Base-by-base conservation (phyloP, 805 yeast species). In the Cyberlindnera nakhonratchasimensis region DNA sequence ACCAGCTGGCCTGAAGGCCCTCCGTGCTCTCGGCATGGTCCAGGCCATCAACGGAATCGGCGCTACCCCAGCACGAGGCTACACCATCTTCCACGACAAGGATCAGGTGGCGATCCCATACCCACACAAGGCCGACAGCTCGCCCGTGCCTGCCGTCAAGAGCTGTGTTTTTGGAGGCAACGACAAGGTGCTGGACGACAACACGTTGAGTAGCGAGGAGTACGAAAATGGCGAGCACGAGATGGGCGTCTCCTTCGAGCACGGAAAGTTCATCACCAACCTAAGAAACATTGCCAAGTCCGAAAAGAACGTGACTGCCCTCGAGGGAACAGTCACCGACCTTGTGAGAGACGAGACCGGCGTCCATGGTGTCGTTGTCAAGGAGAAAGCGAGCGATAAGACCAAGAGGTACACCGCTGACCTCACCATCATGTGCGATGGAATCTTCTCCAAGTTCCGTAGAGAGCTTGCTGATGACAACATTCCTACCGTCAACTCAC, bases 1-100 rank as follows among this genome's bases (percentile, higher is more conserved):
- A 64, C 99, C 99, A 4, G 90, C 88, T 26, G 99, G 99, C n/a
- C 67, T 93, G 22, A 79, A 83, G 59, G 91, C 96, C 1, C 69
- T 93, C 43, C 71, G 74, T 51, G 82, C 87, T 52, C 67, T 93
- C 24, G 98, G 96, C 5, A 80, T 93, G 88, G 75, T 75, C 16
- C 77, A 79, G 49, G 82, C 90, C 2, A 59, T 87, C 23, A 82
- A 84, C 50, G 74, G 74, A 38, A 87, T 88, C 38, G 90, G 80
- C 31, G 96, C 97, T 7, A 75, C 77, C 8, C 79, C 77, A 19
- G 86, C 81, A 23, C 65, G 73, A 30, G 99, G 99, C 3, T 93
- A 93, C 66, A 77, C 86, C 40, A 79, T 93, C 42, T 75, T 84
- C 48, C 87, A 69, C 65, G 67, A 79, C 37, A 80, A 79, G 22